Base-by-base conservation (phyloP, 2,329 filamentous ascomycete species). In the Magnaporthiopsis incrustans region DNA sequence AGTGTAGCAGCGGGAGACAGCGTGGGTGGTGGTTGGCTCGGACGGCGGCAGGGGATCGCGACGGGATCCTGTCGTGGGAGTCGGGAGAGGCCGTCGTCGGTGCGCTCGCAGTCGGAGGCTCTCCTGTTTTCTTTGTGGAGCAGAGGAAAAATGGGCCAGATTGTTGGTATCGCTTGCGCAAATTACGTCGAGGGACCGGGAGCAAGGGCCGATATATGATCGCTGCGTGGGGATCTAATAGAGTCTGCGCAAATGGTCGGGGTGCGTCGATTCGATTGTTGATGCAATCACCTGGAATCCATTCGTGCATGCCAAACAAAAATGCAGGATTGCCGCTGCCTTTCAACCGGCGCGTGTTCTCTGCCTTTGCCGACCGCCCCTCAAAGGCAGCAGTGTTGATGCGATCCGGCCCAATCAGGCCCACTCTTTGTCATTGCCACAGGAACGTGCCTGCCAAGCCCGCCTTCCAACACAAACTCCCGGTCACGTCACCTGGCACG, bases 381-480 rank as follows among this genome's bases (percentile, higher is more conserved):
- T 53, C 22, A 25, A 53, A 22, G 22, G 44, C 44, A 25, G 44
- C 44, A 53, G 44, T 58, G 57, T 58, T 58, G 57, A 58, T 58
- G 57, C 25, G 57, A 58, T 26, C 12, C 14, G 27, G 61, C 61
- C 61, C 61, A 63, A 63, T 57, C 61, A 63, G 53, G 14, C 25
- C 30, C 61, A 57, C 32, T 35, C 18, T 12, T 32, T 18, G 44
- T 58, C 26, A 63, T 63, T 63, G 61, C 61, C 53, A 63, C 61
- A 56, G 61, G 44, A 63, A 63, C 61, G 26, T 58, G 22, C 44
- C 44, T 53, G 44, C 44, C 44, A 53, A 53, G 44, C 44, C 44
- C 44, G 10, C 44, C 44, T 3, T 53, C n/a, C 18, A n/a, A 53
- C 22, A 53, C 22, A 18, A 50, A 6, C 6, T 15, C 44, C 44